A percentile compares a stretch with the other conserved stretches of the same genome.
Conservation (phyloP, 768 basidiomycete species). For the Wakefieldia striispora region DNA sequence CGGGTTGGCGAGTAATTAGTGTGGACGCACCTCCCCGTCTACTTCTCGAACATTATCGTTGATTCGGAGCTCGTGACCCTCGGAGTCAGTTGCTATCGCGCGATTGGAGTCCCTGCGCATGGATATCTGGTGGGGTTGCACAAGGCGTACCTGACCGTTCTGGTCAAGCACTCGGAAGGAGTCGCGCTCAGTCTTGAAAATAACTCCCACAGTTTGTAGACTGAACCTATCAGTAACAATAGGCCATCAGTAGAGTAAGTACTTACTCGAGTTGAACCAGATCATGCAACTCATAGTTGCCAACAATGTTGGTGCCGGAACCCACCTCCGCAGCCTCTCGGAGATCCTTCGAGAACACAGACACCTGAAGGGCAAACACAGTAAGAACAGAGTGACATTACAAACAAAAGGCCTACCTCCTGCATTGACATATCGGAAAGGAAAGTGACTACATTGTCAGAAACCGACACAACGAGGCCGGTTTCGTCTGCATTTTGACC, state of each 20-base stretch:
- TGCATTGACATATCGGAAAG: conserved; percentile 97
- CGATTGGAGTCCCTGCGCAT: conserved; percentile 81
- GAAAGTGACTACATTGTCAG: conserved; percentile 91
- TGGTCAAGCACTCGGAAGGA: conserved; percentile 96
- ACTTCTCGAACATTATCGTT: conserved; percentile 93
- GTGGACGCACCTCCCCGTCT: conserved; percentile 71
- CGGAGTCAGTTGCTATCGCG: conserved; percentile 86
- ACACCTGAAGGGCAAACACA: conserved; percentile 54
- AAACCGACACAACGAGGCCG: conserved; percentile 89
- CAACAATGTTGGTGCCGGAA: conserved; percentile 84
- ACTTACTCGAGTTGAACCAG: conserved; percentile 94
- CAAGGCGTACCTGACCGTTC: conserved; percentile 81
- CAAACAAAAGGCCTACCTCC: conserved; percentile 55
- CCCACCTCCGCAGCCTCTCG: conserved; percentile 97
- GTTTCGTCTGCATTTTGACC: conserved; percentile 95
- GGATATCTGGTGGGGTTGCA: conserved; percentile 93
- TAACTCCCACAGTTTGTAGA: conserved; percentile 91
- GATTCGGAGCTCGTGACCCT: conserved; percentile 80
- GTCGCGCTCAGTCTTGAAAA: conserved; percentile 95
- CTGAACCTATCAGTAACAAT: conserved; percentile 40
- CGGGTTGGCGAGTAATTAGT: not conserved
- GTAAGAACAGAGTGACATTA: conserved; percentile 1
- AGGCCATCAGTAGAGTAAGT: not conserved
- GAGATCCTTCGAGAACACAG: conserved; percentile 95
- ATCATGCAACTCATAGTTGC: conserved; percentile 95